Base-by-base conservation (phyloP, 345 rosid genomes). In the Erodium maritimum region DNA sequence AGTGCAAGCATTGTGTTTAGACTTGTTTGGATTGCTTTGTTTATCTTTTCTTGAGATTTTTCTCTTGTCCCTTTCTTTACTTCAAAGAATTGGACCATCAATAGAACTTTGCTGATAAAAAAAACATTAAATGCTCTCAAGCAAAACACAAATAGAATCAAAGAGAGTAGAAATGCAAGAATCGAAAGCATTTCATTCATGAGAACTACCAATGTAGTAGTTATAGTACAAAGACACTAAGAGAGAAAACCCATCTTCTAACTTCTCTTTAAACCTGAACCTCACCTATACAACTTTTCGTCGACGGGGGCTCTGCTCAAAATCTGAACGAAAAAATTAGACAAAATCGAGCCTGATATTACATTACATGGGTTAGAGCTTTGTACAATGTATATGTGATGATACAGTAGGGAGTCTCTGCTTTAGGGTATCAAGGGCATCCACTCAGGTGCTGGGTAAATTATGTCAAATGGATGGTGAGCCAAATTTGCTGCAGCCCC, bases 361-460 rank as follows among this genome's bases (percentile, higher is more conserved):
- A 82, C 82, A 75, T 45, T 63, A 60, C 37, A 29, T 29, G 57
- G 75, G 81, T 78, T 75, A 81, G 81, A 66, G 63, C 73, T 79
- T 60, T 76, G 79, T 81, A 69, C 80, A 80, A 55, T 67, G 62
- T 69, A 60, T 19, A 54, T 51, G 59, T 72, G 67, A 54, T 69
- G 82, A 62, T 69, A 77, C 85, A 76, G 65, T 52, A 53, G 62
- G 37, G 67, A 62, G 67, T 66, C 59, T 23, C 24, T 23, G 63
- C 66, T 66, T 68, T 33, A 66, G 60, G 61, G 55, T 68, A 59
- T 69, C 61, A 8, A n/a, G 6, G 64, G 66, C 73, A 61, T 67
- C 72, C 48, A 67, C 68, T 48, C 75, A 54, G 71, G 59, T 63
- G 70, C 68, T 37, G 46, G 57, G 61, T 61, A 78, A 67, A n/a